Evolutionary conservation across 2,329 filamentous ascomycete genomes (phyloP), one percentile per base, ranked within the genome.

Genomic region (Colletotrichum limetticola): DNA sequence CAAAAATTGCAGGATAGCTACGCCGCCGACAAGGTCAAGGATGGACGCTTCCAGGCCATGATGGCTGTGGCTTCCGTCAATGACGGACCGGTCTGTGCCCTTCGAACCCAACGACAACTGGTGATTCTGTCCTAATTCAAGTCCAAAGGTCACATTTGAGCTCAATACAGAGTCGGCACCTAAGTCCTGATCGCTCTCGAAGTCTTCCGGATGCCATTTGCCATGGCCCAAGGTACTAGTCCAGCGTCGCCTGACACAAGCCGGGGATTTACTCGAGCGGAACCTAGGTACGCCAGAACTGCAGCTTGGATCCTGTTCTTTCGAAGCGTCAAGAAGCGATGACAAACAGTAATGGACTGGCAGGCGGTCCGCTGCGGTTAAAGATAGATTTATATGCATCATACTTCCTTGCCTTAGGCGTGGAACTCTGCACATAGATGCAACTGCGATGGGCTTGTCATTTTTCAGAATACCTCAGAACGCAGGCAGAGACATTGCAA

Each of bases 21-120:
- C 81, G 82, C 86, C 5, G 82, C 89, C 7, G 93, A 95, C 9
- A 92, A 88, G 75, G 95, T 99, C 71, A 95, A 98, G 81, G 93
- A 99, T 80, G 97, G 97, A n/a, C 91, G 96, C 35, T 99, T 99
- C 82, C 96, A 98, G 80, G 97, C 97, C 62, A 98, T 97, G 95
- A 99, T 99, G 97, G 93, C 98, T 79, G 96, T 99, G 71, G 93
- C 94, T 61, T 84, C 98, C 35, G 91, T 98, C 62, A 98, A 98
- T 77, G 96, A 98, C 77, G 91, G 91, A 1, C 91, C 91, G 66
- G 91, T 93, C 80, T 55, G 72, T 70, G 8, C 53, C 70, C 28
- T 28, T 65, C 7, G 42, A 26, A 24, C 35, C 42, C 28, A 14
- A 14, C n/a, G 16, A n/a, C 8, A 16, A 32, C 8, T 32, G 26